Evolutionary conservation across 2,329 filamentous ascomycete species (phyloP).

Genomic region (Sporothrix schenckii): DNA sequence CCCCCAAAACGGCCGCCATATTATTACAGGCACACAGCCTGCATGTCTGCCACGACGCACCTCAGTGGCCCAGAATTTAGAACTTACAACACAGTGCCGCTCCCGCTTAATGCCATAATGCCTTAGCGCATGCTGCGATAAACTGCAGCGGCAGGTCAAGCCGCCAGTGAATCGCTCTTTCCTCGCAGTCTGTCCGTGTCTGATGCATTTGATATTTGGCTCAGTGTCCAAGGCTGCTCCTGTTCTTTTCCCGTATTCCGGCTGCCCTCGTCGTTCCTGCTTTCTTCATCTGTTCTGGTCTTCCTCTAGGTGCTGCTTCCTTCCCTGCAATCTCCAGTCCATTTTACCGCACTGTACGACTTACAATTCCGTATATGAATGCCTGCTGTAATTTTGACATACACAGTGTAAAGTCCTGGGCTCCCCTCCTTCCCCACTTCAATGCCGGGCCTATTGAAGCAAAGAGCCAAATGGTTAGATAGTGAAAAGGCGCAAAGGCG

Average conservation of each 20-base stretch:
- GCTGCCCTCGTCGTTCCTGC: neutral
- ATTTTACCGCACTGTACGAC: neutral
- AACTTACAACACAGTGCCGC: constrained; percentile 9
- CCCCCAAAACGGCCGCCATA: neutral
- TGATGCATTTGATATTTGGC: neutral
- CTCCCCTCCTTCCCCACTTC: constrained; percentile 26
- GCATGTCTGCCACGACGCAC: neutral
- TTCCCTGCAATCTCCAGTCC: neutral
- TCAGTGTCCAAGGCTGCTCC: neutral
- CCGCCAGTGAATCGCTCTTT: constrained; percentile 4
- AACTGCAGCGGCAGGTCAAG: neutral
- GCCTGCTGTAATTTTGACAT: neutral
- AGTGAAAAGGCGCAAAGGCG: constrained; percentile 6
- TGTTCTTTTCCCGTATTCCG: neutral
- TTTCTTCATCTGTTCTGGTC: constrained; percentile 4
- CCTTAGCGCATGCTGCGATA: neutral
- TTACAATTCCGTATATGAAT: neutral
- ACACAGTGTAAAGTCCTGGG: constrained; percentile 24
- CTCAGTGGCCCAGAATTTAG: neutral
- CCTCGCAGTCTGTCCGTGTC: neutral
- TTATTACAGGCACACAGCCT: neutral
- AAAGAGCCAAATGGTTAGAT: constrained; percentile 14
- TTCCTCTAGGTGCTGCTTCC: neutral
- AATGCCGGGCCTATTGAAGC: constrained; percentile 18
- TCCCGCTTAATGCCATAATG: neutral